Conservation (phyloP, 192 early-diverging fungal genomes). For the Kickxella alabastrina region DNA sequence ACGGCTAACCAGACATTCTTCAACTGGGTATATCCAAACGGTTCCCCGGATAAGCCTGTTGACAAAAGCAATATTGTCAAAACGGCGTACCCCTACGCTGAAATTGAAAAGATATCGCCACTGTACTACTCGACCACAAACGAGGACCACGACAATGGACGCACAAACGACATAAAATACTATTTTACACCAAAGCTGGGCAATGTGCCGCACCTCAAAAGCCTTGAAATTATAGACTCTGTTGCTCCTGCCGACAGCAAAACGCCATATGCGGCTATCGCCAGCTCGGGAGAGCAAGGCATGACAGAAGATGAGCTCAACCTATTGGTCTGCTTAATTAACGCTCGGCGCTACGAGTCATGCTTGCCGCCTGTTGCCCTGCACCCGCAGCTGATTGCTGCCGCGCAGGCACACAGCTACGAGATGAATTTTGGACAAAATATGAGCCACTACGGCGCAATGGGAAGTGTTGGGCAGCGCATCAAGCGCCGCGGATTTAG, state of each 20-base stretch:
- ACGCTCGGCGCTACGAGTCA: constrained; percentile 34
- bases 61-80: constrained; percentile 5
- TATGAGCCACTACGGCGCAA: constrained; percentile 32
- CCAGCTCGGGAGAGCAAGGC: constrained; percentile 19
- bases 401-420: constrained; percentile 49
- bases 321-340: constrained; percentile 34
- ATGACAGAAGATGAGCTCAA: constrained; percentile 42
- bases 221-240: constrained; percentile 8
- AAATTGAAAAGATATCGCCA: constrained; percentile 1
- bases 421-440: constrained; percentile 39
- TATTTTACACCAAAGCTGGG: constrained; percentile 31
- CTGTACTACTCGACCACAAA: background rate
- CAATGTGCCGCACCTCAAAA: constrained; percentile 28
- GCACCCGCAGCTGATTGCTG: constrained; percentile 23
- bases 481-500: constrained; percentile 32
- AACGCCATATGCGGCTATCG: constrained; percentile 24
- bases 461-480: constrained; percentile 16
- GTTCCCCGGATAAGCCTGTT: background rate
- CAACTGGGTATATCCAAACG: constrained; percentile 42
- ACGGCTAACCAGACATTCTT: constrained; percentile 41
- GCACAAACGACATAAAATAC: constrained; percentile 12
- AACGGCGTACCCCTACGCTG: constrained; percentile 20
- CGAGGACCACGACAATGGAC: constrained; percentile 14
- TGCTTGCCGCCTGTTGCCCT: constrained; percentile 39
- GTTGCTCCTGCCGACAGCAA: constrained; percentile 16